Evolutionary conservation across 352 stramenopile species (phyloP), one percentile per base, ranked within the genome.

Genomic region (Halophytophthora polymorphica): DNA sequence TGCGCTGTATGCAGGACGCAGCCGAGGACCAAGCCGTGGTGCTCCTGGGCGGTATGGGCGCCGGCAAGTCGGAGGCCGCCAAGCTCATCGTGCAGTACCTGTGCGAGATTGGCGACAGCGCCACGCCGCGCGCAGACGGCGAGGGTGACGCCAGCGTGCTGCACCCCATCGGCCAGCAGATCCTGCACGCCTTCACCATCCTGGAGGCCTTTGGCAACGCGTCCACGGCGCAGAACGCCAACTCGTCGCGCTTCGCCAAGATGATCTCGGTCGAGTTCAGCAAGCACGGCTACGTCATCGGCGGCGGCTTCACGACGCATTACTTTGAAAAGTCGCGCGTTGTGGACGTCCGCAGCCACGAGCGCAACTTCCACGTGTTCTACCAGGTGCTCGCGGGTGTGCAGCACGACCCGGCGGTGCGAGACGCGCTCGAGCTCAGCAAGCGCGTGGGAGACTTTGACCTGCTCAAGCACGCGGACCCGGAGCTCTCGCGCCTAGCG

Each of bases 291-390:
- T 69, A 86, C 50, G 72, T 91, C 21, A 86, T 93, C 22, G 83
- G 80, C 29, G 80, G 80, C n/a, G 78, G 77, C 0, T 86, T 91
- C 56, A 91, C 77, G 43, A 91, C 74, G 8, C 77, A 93, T 55
- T 90, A 85, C 50, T 87, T 93, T 46, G 79, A 93, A 54, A 87
- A 86, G 36, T 86, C 70, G 1, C 80, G 90, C n/a, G 69, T 98
- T 1, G 83, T 96, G 53, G 64, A 84, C 10, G 72, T 75, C 29
- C 70, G 77, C 5, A 69, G 64, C 8, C 71, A 80, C 25, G 90
- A 97, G 50, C 82, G 93, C 14, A 97, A 96, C 60, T 98, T 97
- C 45, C 93, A 98, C 58, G 78, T 97, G 15, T 96, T 98, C 50
- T 97, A 98, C 62, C 88, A 97, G 58, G 62, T 98, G 1, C 66